A percentile compares a stretch with the other conserved stretches of the same genome.
Conservation (phyloP, 768 basidiomycete species). For the Glaciozyma martinii region DNA sequence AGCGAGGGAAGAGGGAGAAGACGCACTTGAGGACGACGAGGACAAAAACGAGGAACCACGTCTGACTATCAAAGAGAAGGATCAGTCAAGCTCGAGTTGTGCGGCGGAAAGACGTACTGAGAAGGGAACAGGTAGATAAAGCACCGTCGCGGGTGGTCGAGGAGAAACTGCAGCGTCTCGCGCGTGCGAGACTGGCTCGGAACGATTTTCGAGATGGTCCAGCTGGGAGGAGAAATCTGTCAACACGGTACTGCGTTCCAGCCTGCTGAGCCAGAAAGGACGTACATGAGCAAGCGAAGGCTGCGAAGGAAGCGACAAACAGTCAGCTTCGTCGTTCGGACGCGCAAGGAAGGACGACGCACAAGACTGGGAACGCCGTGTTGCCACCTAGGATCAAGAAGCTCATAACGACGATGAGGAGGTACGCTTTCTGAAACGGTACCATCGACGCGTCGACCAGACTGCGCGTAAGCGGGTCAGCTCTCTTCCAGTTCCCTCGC, state of each 20-base stretch:
- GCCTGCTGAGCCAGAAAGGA: conserved; percentile 7
- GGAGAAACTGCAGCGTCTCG: conserved; percentile 79
- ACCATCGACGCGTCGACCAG: conserved; percentile 71
- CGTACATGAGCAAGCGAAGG: conserved; percentile 73
- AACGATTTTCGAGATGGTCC: conserved; percentile 58
- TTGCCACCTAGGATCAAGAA: conserved; percentile 83
- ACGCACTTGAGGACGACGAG: conserved; percentile 27
- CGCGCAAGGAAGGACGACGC: conserved; percentile 42
- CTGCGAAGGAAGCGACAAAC: conserved; percentile 40
- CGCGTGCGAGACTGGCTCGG: conserved; percentile 53
- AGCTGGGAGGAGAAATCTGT: conserved; percentile 48
- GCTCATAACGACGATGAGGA: conserved; percentile 49
- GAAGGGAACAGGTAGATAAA: conserved; percentile 35
- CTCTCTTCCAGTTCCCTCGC: too few species aligned
- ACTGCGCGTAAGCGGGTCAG: too few species aligned
- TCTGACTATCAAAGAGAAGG: conserved; percentile 5
- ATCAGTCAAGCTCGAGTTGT: background rate
- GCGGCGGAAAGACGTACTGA: background rate
- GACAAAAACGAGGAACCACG: conserved; percentile 29
- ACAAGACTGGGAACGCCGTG: conserved; percentile 63
- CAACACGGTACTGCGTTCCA: too few species aligned
- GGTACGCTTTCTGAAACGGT: conserved; percentile 61
- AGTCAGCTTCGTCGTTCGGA: conserved; percentile 5
- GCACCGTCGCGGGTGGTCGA: conserved; percentile 76
- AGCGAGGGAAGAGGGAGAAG: background rate